Conservation (phyloP, 2,329 filamentous ascomycete genomes). For the Leptosphaerulina australis region DNA sequence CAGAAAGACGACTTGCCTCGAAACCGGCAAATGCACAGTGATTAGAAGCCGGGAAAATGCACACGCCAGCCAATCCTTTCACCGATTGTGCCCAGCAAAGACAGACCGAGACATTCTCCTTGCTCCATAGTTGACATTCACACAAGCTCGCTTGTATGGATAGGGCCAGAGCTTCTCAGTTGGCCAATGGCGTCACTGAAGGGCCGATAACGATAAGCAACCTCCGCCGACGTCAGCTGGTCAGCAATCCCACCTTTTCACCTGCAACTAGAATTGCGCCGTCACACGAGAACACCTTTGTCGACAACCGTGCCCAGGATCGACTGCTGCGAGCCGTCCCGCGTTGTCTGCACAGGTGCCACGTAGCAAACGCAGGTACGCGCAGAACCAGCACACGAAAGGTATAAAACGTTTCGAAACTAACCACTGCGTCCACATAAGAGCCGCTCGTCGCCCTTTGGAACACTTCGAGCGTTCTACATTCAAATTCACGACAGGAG, state of each 20-base stretch:
- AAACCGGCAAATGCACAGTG: conserved; percentile 6
- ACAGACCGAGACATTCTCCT: conserved; percentile 20
- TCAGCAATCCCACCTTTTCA: conserved; percentile 24
- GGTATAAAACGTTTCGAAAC: conserved; percentile 33
- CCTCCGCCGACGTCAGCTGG: conserved; percentile 21
- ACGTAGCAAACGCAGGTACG: conserved; percentile 47
- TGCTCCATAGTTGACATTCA: conserved; percentile 15
- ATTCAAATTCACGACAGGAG: conserved; percentile 24
- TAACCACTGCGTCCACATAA: conserved; percentile 33
- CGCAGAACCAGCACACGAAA: conserved; percentile 35
- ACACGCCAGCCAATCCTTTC: conserved; percentile 23
- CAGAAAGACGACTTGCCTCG: not conserved
- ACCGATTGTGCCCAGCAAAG: conserved; percentile 11
- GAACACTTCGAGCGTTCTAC: conserved; percentile 22
- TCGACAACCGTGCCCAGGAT: conserved; percentile 42
- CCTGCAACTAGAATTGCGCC: conserved; percentile 39
- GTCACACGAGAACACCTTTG: conserved; percentile 32
- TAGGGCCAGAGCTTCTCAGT: conserved; percentile 9
- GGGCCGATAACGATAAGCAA: conserved; percentile 35
- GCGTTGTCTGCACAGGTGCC: conserved; percentile 45
- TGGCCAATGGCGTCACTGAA: conserved; percentile 31
- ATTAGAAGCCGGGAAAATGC: conserved; percentile 23
- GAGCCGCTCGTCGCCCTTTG: conserved; percentile 23
- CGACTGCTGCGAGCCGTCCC: conserved; percentile 46
- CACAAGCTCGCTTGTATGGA: conserved; percentile 17